A percentile compares a stretch with the other conserved stretches of the same genome.
Conservation (phyloP, 108 stramenopile species). For the Fragilariopsis cylindrus region DNA sequence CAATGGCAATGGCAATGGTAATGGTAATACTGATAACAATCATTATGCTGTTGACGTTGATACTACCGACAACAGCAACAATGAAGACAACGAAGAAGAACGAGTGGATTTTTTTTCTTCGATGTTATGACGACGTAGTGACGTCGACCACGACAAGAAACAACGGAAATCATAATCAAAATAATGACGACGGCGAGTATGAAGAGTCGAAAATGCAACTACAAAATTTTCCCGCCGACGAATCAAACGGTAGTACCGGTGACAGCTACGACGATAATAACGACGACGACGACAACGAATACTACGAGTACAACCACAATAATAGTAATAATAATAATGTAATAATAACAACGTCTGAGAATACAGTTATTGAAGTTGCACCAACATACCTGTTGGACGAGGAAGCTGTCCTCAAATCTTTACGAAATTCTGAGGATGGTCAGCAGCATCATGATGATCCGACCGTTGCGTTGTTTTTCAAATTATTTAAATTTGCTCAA, state of each 20-base stretch:
- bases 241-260: neutral
- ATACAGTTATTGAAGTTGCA: neutral
- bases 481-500: constrained; percentile 71
- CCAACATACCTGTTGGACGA: constrained; percentile 10
- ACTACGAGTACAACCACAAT: neutral
- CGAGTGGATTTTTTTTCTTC: neutral
- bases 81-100: neutral
- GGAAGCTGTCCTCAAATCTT: neutral
- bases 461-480: constrained; percentile 1
- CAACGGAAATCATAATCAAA: too few species aligned
- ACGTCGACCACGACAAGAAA: neutral
- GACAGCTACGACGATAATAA: neutral
- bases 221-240: too few species aligned
- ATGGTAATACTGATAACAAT: too few species aligned
- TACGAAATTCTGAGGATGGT: neutral
- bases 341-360: neutral
- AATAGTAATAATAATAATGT: neutral
- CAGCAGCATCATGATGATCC: neutral
- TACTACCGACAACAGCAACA: neutral
- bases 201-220: neutral
- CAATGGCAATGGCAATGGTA: too few species aligned
- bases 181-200: neutral
- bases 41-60: too few species aligned
- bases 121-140: neutral
- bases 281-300: neutral